These are phyloP conservation scores for Penicillium sp. DNA, from an alignment of 2,329 filamentous ascomycete species.

Conservation along the genomic window DNA sequence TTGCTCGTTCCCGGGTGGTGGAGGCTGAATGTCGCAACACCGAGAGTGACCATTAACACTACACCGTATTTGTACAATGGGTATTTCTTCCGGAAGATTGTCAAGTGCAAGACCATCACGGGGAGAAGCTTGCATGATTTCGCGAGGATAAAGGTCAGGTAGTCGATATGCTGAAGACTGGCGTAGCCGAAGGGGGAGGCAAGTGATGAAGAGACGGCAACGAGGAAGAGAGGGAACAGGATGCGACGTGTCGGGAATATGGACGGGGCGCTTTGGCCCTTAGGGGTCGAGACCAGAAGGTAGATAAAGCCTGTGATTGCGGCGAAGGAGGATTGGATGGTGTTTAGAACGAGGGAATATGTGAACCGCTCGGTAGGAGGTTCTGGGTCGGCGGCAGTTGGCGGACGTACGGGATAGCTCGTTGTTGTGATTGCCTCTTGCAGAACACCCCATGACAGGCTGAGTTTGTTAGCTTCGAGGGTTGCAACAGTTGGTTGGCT, in stretches of 20 bases:
- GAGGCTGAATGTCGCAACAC: conserved; percentile 92
- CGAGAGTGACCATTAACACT: conserved; percentile 83
- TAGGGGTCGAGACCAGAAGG: conserved; percentile 66
- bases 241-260: conserved; percentile 79
- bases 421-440: conserved; percentile 98
- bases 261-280: conserved; percentile 44
- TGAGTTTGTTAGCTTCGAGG: conserved; percentile 35
- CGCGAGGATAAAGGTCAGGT: conserved; percentile 94
- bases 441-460: conserved; percentile 92
- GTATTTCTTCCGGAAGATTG: conserved; percentile 83
- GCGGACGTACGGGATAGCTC: conserved; percentile 65
- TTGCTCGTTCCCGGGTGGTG: conserved; percentile 68
- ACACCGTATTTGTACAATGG: conserved; percentile 96
- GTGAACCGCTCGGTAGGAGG: conserved; percentile 71
- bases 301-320: conserved; percentile 80
- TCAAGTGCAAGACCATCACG: conserved; percentile 95
- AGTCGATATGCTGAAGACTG: conserved; percentile 89
- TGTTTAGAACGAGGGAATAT: conserved; percentile 94
- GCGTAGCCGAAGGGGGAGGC: conserved; percentile 97
- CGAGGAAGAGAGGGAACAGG: conserved; percentile 75
- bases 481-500: not conserved
- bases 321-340: conserved; percentile 88
- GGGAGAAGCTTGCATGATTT: conserved; percentile 99
- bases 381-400: conserved; percentile 46
- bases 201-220: conserved; percentile 83